Base-by-base conservation (phyloP, 345 rosid genomes). In the Arabis alpina region DNA sequence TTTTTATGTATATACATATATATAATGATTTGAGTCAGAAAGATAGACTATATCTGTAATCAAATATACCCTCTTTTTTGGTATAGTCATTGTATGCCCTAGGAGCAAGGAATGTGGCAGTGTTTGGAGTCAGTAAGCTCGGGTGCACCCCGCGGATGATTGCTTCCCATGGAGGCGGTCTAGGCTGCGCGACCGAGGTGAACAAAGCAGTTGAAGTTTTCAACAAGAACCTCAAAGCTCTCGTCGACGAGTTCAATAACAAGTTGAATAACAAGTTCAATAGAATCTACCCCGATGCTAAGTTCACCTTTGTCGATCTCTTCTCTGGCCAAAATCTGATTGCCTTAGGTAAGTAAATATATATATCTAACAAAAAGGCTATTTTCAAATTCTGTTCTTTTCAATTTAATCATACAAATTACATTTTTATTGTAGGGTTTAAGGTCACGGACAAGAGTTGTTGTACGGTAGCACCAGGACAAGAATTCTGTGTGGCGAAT, bases 101-200 rank as follows among this genome's bases (percentile, higher is more conserved):
- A 8, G 79, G 79, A 62, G 79, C 75, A 61, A 76, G 82, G 71
- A 80, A 71, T 61, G 59, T 84, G 13, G 82, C 81, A 0, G 1
- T 84, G 34, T 80, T 85, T 49, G 82, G 80, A 8, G 10, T 82
- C 9, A 62, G 76, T 34, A 58, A 45, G 39, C 55, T 78, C 4
- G 88, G 86, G 1, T 82, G 88, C 28, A 50, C 78, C 19, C 88
- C 83, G 2, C 51, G 65, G 11, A 70, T 66, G 39, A 30, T 53
- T 2, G 73, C 63, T 0, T 56, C 51, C 1, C 49, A 51, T 0
- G 83, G 81, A 13, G 64, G 68, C 4, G 73, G 82, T 28, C 25
- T 19, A n/a, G 48, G 60, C n/a, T 80, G 84, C 5, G 80, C 61
- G 2, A 68, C 68, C 2, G 19, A 51, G 8, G 45, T 72, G 19